A percentile compares a stretch with the other conserved stretches of the same genome.
These are phyloP conservation scores for Chytriomyces sp. DNA, from an alignment of 192 early-diverging fungal genomes.

Conservation along the genomic window DNA sequence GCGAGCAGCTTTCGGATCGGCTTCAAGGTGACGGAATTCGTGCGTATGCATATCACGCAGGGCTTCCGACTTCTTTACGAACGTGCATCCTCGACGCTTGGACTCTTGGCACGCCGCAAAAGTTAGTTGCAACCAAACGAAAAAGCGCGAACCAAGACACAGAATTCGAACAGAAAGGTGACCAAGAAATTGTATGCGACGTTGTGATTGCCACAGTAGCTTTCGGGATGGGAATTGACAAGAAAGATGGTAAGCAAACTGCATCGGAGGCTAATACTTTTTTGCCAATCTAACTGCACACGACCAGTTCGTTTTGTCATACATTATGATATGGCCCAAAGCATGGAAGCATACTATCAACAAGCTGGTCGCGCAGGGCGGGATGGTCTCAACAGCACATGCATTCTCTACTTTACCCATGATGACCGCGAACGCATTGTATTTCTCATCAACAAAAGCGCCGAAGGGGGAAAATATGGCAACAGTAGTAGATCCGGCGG, in stretches of 20 bases:
- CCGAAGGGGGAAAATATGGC: not conserved
- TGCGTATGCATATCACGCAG: constrained; percentile 54
- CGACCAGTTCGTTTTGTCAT: constrained; percentile 87
- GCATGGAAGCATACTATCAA: constrained; percentile 89
- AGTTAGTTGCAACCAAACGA: constrained; percentile 2
- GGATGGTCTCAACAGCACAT: constrained; percentile 48
- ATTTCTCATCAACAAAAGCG: constrained; percentile 41
- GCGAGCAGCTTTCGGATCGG: constrained; percentile 46
- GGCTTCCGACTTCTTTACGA: constrained; percentile 32
- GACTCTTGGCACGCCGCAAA: constrained; percentile 32
- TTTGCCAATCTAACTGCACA: not conserved
- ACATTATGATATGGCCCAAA: constrained; percentile 86
- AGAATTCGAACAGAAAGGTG: not conserved
- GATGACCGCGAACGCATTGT: constrained; percentile 47
- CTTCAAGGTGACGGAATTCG: constrained; percentile 41
- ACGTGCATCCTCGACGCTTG: constrained; percentile 39
- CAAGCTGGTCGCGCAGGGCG: constrained; percentile 60
- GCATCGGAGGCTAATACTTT: no score
- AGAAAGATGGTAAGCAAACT: constrained; percentile 61
- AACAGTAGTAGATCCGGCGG: not conserved
- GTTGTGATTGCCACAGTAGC: constrained; percentile 56
- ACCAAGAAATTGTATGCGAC: constrained; percentile 38
- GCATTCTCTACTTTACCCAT: constrained; percentile 53
- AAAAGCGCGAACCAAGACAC: not conserved
- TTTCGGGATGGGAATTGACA: constrained; percentile 97